A percentile compares a stretch with the other conserved stretches of the same genome.
phyloP scores from a whole-genome alignment of 2,329 filamentous ascomycete species.

The Penicillium sumatraense region DNA sequence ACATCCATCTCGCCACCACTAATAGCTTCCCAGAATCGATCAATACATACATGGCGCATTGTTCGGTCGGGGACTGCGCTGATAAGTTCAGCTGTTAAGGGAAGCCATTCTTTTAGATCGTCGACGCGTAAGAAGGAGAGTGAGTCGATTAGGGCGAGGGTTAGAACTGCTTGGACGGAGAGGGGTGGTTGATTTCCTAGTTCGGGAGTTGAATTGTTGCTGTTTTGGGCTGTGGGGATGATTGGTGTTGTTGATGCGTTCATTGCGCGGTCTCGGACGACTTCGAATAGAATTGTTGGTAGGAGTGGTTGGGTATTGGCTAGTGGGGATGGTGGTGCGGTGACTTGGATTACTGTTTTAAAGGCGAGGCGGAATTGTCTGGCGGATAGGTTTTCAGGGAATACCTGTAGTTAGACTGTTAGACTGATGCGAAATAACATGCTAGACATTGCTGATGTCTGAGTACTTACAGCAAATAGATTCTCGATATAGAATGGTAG shows the following conservation, averaged over 20 bases:
- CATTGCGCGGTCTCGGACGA: constrained; percentile 69
- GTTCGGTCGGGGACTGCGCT: constrained; percentile 64
- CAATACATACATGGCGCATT: constrained; percentile 68
- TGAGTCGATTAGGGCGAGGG: constrained; percentile 77
- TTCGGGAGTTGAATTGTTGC: constrained; percentile 37
- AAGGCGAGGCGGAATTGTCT: constrained; percentile 89
- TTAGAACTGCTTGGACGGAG: constrained; percentile 78
- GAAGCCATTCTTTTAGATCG: constrained; percentile 80
- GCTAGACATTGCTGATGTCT: not conserved
- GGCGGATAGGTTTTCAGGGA: constrained; percentile 76
- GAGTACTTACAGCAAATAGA: constrained; percentile 63
- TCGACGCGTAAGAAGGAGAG: constrained; percentile 73
- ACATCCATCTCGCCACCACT: constrained; percentile 87
- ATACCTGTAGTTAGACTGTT: constrained; percentile 55
- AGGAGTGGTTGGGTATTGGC: constrained; percentile 74
- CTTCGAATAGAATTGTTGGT: constrained; percentile 79
- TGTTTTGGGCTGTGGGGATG: constrained; percentile 39
- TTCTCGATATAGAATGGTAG: constrained; percentile 84
- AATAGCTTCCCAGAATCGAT: constrained; percentile 78
- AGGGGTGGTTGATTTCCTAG: constrained; percentile 36
- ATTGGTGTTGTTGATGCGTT: constrained; percentile 58
- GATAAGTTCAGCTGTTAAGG: constrained; percentile 69
- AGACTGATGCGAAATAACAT: not conserved
- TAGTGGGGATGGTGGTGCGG: constrained; percentile 77
- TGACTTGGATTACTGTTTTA: constrained; percentile 80